Conservation (phyloP, 306 rosid genomes). For the Vachellia pachyceras region DNA sequence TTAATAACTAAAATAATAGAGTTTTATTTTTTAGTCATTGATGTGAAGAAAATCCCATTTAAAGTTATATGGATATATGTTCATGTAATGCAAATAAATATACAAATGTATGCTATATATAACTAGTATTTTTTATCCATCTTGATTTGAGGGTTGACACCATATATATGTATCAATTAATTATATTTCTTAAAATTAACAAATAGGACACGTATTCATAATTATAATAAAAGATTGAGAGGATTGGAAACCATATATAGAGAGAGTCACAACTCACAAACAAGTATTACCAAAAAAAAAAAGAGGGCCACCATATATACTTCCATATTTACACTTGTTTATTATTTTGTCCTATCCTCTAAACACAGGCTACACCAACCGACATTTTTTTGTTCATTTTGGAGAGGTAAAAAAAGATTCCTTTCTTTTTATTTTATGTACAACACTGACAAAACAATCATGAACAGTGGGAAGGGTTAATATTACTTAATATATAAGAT, state of each 20-base stretch:
- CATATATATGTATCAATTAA: neutral
- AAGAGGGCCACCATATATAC: neutral
- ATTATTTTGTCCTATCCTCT: neutral
- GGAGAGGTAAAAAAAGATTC: neutral
- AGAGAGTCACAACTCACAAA: neutral
- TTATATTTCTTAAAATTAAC: neutral
- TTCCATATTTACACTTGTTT: no score
- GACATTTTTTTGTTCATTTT: neutral
- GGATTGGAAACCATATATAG: no score
- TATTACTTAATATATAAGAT: neutral
- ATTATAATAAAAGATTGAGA: neutral
- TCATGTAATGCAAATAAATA: no score
- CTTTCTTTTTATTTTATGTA: neutral
- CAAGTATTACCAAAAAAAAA: no score
- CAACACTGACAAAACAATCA: neutral
- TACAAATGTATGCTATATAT: no score
- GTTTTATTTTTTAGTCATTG: no score
- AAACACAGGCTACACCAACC: constrained; percentile 12
- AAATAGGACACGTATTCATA: neutral
- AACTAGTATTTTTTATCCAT: no score
- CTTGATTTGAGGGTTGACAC: no score
- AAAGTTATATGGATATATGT: no score
- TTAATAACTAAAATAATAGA: no score
- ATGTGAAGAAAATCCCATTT: no score
- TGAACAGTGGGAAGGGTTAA: neutral